Percentiles rank a stretch among this genome's conserved stretches.
phyloP scores from a whole-genome alignment of 2,329 filamentous ascomycete genomes.

The Aspergillus japonicus region DNA sequence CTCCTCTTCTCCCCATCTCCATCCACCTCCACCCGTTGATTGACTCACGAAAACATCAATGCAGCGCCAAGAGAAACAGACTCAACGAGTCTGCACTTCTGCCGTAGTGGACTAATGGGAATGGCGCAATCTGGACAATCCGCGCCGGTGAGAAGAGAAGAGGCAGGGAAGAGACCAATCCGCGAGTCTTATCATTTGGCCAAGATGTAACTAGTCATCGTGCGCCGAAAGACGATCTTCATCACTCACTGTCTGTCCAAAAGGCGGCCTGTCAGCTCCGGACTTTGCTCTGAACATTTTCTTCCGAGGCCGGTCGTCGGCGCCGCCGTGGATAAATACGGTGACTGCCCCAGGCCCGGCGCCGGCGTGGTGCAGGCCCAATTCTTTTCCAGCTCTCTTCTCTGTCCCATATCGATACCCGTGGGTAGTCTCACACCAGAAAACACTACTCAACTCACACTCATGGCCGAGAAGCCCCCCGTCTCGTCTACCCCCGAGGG shows the following conservation, averaged over 20 bases:
- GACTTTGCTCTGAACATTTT: not conserved
- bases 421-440: not conserved
- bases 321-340: not conserved
- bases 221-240: not conserved
- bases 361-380: not conserved
- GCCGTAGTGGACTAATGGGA: not conserved
- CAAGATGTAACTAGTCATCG: not conserved
- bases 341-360: not conserved
- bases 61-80: not conserved
- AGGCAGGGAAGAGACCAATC: not conserved
- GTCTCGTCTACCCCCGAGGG: not conserved
- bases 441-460: not conserved
- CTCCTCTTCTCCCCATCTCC: not conserved
- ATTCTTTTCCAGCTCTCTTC: not conserved
- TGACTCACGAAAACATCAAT: not conserved
- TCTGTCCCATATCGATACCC: not conserved
- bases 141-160: not conserved
- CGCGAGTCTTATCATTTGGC: not conserved
- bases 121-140: not conserved
- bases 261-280: not conserved
- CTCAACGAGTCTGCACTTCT: not conserved
- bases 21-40: not conserved
- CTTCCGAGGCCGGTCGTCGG: not conserved
- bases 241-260: not conserved
- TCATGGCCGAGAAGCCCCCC: not conserved